phyloP scores from a whole-genome alignment of 371 early-diverging fungal species.

The Mortierella sp. region DNA sequence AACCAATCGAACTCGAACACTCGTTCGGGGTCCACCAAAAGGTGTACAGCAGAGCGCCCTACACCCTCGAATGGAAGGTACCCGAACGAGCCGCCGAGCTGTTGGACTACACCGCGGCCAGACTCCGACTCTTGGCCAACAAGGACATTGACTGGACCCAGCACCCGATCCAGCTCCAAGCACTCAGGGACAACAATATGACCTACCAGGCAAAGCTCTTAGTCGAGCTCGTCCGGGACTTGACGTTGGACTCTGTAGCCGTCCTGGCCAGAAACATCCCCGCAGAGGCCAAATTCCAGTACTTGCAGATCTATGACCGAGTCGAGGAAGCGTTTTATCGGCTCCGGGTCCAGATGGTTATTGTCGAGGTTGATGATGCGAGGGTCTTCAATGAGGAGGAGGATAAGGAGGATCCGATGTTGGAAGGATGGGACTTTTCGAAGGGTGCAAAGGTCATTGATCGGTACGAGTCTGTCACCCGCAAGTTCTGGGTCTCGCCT shows the following conservation, averaged over 20 bases:
- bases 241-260: constrained; percentile 31
- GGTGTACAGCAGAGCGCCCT: constrained; percentile 42
- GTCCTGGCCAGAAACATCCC: constrained; percentile 42
- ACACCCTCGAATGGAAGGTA: constrained; percentile 45
- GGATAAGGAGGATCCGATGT: background rate
- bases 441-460: constrained; percentile 31
- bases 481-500: constrained; percentile 35
- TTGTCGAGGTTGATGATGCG: constrained; percentile 28
- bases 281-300: constrained; percentile 39
- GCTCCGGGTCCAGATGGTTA: constrained; percentile 41
- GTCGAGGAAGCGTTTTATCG: constrained; percentile 33
- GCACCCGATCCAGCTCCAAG: no score
- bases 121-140: constrained; percentile 12
- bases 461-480: constrained; percentile 42
- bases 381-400: background rate
- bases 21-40: constrained; percentile 40
- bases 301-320: constrained; percentile 41
- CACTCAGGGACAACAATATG: constrained; percentile 3
- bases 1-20: constrained; percentile 42
- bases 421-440: constrained; percentile 47
- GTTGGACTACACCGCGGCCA: constrained; percentile 27
- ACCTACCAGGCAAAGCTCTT: constrained; percentile 31
- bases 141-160: constrained; percentile 7
- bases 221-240: constrained; percentile 42
- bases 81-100: constrained; percentile 33